A percentile compares a stretch with the other conserved stretches of the same genome.
Evolutionary conservation across 2,329 filamentous ascomycete species (phyloP).

Genomic region (Botrytis galanthina): DNA sequence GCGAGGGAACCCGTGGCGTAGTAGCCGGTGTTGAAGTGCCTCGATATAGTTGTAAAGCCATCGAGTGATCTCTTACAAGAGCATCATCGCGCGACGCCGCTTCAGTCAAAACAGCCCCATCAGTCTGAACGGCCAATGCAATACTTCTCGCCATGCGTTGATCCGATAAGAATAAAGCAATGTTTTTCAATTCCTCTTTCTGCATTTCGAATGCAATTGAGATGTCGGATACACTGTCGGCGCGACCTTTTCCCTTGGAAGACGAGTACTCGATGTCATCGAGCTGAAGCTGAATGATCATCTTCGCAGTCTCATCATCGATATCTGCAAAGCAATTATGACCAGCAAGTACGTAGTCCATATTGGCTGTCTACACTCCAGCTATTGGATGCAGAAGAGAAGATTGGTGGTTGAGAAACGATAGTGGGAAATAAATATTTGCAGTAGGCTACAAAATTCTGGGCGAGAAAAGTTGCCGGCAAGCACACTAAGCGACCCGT

Average conservation of each 20-base stretch:
- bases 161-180: slow-evolving; percentile 22
- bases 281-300: slow-evolving; percentile 33
- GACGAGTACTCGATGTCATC: slow-evolving; percentile 23
- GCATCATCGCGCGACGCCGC: slow-evolving; percentile 16
- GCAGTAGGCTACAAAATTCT: too few relatives aligned
- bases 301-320: slow-evolving; percentile 26
- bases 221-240: slow-evolving; percentile 21
- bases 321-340: neutral
- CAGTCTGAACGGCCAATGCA: slow-evolving; percentile 27
- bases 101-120: slow-evolving; percentile 19
- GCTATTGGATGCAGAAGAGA: neutral
- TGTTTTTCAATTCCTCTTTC: slow-evolving; percentile 23
- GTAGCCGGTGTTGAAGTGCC: slow-evolving; percentile 2
- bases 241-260: slow-evolving; percentile 21
- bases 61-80: slow-evolving; percentile 23
- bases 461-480: neutral
- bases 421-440: neutral
- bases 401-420: neutral
- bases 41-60: slow-evolving; percentile 22
- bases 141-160: slow-evolving; percentile 31
- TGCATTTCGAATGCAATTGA: slow-evolving; percentile 26
- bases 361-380: neutral
- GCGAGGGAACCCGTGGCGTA: neutral
- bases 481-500: neutral
- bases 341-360: neutral